Percentiles rank a stretch among this genome's conserved stretches.
phyloP scores from a whole-genome alignment of 1,284 basidiomycete species.

The Polyporus tsugae region DNA sequence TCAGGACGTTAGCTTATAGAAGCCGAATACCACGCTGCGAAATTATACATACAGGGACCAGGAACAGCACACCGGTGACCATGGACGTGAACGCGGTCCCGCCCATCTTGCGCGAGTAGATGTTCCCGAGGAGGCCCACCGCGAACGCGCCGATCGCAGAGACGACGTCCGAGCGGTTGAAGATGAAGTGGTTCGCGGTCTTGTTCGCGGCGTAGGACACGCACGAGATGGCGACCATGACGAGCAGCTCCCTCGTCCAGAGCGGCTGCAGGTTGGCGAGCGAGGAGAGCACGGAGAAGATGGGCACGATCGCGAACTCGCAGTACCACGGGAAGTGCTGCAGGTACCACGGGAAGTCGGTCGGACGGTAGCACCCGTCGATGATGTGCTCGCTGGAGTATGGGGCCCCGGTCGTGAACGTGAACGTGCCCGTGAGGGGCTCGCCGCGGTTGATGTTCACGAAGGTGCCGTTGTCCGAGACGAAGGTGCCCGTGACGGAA shows the following conservation, averaged over 20 bases:
- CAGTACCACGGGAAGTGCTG: slow-evolving; percentile 83
- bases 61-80: slow-evolving; percentile 87
- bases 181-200: slow-evolving; percentile 84
- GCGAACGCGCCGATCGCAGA: slow-evolving; percentile 89
- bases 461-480: slow-evolving; percentile 66
- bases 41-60: slow-evolving; percentile 70
- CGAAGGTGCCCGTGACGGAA: slow-evolving; percentile 72
- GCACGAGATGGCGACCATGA: slow-evolving; percentile 90
- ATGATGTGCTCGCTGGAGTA: slow-evolving; percentile 55
- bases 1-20: not conserved
- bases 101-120: slow-evolving; percentile 87
- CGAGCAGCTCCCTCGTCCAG: slow-evolving; percentile 72
- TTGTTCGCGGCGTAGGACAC: slow-evolving; percentile 81
- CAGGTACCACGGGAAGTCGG: slow-evolving; percentile 76
- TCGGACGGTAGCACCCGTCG: slow-evolving; percentile 75
- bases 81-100: slow-evolving; percentile 91
- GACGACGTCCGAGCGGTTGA: slow-evolving; percentile 85
- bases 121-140: slow-evolving; percentile 82
- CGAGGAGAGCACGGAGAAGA: slow-evolving; percentile 80
- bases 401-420: slow-evolving; percentile 68
- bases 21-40: slow-evolving; percentile 5
- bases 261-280: slow-evolving; percentile 83
- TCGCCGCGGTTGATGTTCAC: slow-evolving; percentile 46
- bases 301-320: slow-evolving; percentile 80
- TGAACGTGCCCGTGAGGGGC: slow-evolving; percentile 76